phyloP scores from a whole-genome alignment of 306 rosid species.

The Cyclanthera cordifolia region DNA sequence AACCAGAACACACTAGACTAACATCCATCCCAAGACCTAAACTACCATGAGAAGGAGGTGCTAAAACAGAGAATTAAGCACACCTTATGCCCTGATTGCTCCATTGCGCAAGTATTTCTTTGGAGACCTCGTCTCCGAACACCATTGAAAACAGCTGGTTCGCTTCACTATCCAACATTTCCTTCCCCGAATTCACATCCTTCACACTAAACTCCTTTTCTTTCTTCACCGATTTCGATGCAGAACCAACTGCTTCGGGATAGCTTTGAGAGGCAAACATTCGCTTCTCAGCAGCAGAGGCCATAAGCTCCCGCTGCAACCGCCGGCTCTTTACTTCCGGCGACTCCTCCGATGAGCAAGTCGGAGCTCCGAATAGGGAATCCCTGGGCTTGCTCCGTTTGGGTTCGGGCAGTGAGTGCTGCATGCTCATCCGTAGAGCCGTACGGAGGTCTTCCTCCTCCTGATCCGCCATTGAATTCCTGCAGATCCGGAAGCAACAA shows the following conservation, averaged over 20 bases:
- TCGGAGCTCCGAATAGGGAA: constrained; percentile 28
- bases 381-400: constrained; percentile 83
- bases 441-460: constrained; percentile 78
- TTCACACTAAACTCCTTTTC: constrained; percentile 26
- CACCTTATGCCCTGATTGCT: constrained; percentile 96
- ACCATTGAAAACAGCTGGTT: constrained; percentile 63
- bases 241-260: constrained; percentile 7
- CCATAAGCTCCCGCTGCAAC: constrained; percentile 79
- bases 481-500: constrained; percentile 27
- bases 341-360: constrained; percentile 40
- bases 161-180: constrained; percentile 49
- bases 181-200: constrained; percentile 41
- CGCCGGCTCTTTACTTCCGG: constrained; percentile 53
- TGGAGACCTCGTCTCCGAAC: constrained; percentile 70
- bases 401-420: constrained; percentile 68
- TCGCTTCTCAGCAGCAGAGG: constrained; percentile 92
- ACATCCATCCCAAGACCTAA: neutral
- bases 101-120: constrained; percentile 82
- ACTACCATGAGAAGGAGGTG: neutral
- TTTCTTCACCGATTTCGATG: constrained; percentile 23
- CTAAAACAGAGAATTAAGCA: neutral
- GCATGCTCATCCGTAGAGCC: constrained; percentile 95
- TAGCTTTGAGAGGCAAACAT: constrained; percentile 26
- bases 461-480: constrained; percentile 65
- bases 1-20: neutral